phyloP scores from a whole-genome alignment of 305 asterid genomes.

The Fraxinus dipetala region DNA sequence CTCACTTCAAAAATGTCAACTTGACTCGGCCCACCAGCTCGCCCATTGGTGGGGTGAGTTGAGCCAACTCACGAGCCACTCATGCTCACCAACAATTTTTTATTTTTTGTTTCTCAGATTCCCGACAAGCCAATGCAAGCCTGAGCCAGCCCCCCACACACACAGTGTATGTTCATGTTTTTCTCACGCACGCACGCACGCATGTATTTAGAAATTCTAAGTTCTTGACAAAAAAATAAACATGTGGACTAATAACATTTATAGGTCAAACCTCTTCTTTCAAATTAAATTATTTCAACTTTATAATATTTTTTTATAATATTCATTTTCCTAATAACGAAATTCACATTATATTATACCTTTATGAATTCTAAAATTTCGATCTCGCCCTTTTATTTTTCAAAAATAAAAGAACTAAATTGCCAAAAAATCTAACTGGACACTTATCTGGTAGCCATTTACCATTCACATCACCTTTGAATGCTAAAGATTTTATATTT shows the following conservation, averaged over 20 bases:
- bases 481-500: neutral
- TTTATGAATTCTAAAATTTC: neutral
- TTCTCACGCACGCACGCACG: neutral
- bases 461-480: neutral
- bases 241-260: neutral
- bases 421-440: neutral
- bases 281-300: neutral
- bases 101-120: neutral
- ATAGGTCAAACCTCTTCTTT: neutral
- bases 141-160: neutral
- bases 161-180: neutral
- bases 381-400: neutral
- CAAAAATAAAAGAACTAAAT: neutral
- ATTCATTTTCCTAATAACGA: neutral
- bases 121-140: neutral
- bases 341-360: neutral
- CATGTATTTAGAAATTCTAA: neutral
- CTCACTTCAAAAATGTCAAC: neutral
- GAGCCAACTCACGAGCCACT: neutral
- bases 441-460: neutral
- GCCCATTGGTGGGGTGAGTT: neutral
- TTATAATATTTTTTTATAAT: neutral
- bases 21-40: neutral
- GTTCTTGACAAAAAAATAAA: neutral
- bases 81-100: neutral